Evolutionary conservation across 768 basidiomycete genomes (phyloP).

Genomic region (Russula compacta): DNA sequence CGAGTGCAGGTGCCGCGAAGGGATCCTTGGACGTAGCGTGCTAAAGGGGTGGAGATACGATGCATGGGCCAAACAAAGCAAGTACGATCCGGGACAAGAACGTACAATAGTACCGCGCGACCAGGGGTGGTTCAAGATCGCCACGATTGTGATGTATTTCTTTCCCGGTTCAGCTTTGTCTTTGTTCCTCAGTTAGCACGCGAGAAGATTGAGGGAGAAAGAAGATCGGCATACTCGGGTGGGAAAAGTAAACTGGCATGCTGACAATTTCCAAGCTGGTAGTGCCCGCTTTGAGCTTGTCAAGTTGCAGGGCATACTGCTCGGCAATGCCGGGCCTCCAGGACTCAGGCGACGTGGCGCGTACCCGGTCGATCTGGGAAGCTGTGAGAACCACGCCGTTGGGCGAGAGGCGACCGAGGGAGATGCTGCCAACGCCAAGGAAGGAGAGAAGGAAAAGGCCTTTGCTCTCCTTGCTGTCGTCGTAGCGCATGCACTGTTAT

Average conservation of each 20-base stretch:
- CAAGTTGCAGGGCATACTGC: constrained; percentile 34
- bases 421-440: constrained; percentile 22
- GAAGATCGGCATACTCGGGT: constrained; percentile 22
- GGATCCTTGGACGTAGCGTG: constrained; percentile 27
- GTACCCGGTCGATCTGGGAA: constrained; percentile 23
- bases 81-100: neutral
- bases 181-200: constrained; percentile 6
- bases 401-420: constrained; percentile 21
- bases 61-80: neutral
- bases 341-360: constrained; percentile 19
- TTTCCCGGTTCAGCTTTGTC: constrained; percentile 32
- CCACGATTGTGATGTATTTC: constrained; percentile 34
- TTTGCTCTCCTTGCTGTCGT: constrained; percentile 19
- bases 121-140: constrained; percentile 35
- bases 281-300: constrained; percentile 24
- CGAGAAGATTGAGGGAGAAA: neutral
- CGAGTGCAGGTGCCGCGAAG: constrained; percentile 23
- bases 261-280: constrained; percentile 30
- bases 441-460: constrained; percentile 26
- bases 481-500: too few species aligned
- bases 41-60: constrained; percentile 15
- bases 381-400: constrained; percentile 21
- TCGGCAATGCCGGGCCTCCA: constrained; percentile 30
- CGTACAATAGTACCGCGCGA: constrained; percentile 42
- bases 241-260: constrained; percentile 24